phyloP scores from a whole-genome alignment of 2,329 filamentous ascomycete species.

The Penicillium hesseltinei region DNA sequence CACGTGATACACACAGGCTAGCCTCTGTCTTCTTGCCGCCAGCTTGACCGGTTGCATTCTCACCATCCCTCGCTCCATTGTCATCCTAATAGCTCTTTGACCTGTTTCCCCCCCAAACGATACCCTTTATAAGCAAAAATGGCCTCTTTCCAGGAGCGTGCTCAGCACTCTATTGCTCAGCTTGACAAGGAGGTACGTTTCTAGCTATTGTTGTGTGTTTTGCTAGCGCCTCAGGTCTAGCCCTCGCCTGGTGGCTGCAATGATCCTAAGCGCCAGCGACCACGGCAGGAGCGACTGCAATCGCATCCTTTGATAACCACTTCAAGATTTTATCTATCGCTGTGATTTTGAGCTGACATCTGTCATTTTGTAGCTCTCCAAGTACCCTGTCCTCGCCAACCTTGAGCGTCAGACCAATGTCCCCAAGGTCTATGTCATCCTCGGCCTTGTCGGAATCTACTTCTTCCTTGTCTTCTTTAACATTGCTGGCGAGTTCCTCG shows the following conservation, averaged over 20 bases:
- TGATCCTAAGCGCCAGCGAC: neutral
- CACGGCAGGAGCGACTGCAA: neutral
- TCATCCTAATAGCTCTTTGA: conserved; percentile 10
- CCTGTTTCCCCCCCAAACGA: conserved; percentile 2
- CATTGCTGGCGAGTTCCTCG: conserved; percentile 66
- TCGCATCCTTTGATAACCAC: neutral
- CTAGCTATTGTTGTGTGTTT: conserved; percentile 22
- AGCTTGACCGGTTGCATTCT: conserved; percentile 26
- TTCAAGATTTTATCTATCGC: neutral
- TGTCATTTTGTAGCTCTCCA: conserved; percentile 55
- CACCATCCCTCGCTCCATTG: conserved; percentile 26
- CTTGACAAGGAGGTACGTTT: conserved; percentile 65
- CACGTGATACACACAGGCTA: conserved; percentile 24
- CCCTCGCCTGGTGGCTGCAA: conserved; percentile 9
- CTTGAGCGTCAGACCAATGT: conserved; percentile 67
- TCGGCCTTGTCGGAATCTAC: conserved; percentile 64
- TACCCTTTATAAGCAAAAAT: conserved; percentile 26
- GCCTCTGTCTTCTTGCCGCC: conserved; percentile 19
- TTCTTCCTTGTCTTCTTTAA: conserved; percentile 72
- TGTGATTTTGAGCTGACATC: conserved; percentile 5
- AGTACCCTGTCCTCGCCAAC: conserved; percentile 66
- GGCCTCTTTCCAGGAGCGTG: conserved; percentile 59
- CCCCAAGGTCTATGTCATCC: conserved; percentile 66
- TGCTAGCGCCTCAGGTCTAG: conserved; percentile 21
- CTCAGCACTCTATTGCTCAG: conserved; percentile 63